Base-by-base conservation (phyloP, 2,329 filamentous ascomycete species). In the Bertia moriformis region DNA sequence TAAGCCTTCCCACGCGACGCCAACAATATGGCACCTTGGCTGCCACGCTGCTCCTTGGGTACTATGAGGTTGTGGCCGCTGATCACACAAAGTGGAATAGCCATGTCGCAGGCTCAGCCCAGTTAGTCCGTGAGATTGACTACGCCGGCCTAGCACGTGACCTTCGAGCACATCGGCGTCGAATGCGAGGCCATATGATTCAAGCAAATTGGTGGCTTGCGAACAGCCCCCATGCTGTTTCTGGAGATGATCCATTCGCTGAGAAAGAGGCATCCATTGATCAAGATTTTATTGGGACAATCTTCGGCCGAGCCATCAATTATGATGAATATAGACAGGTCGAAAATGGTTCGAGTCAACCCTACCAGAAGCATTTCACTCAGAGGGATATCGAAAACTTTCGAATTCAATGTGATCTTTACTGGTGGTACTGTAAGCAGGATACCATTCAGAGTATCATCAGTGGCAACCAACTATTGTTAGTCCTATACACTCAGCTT, bases 81-180 rank as follows among this genome's bases (percentile, higher is more conserved):
- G 77, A 82, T 45, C 75, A 81, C 45, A 62, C 67, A 32, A 78
- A 79, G 50, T 82, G 77, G 77, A 76, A 72, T 44, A 77, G 69
- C 40, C 77, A 82, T 54, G 56, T 82, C 18, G 65, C 69, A 13
- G 77, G 77, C 3, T 71, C 74, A 15, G 69, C 69, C 39, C 71
- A 77, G 43, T 58, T 82, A 3, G 60, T 81, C 19, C 62, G 67
- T 29, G 77, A 81, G 47, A 70, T 74, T 38, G 70, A 79, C 46
- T 81, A 73, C 49, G 65, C 65, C 4, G 60, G 63, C 1, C 66
- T 73, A 44, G 70, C 70, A 2, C 47, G 17, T 45, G 47, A 37
- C 29, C 37, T 15, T 24, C 30, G 10, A 35, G 12, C 32, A 38
- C 32, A 32, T 43, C 43, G 14, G 24, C 47, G 36, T 27, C 45